These are phyloP conservation scores for Oryza longistaminata DNA, from an alignment of 176 grass and related monocot species.

Conservation along the genomic window DNA sequence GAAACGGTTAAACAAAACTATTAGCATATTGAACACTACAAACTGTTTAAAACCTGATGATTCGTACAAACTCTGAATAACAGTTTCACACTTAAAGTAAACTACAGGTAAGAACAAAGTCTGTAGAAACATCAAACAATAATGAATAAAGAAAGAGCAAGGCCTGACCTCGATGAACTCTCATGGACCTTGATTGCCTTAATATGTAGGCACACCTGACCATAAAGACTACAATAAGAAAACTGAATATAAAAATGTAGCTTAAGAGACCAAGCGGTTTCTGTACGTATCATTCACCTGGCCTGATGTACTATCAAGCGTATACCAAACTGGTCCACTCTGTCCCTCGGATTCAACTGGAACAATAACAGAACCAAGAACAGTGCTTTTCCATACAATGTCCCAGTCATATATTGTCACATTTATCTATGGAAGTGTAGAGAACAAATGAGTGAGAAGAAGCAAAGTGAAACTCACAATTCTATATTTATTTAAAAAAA, in stretches of 20 bases:
- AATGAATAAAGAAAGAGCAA: slow-evolving; percentile 23
- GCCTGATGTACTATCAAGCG: slow-evolving; percentile 78
- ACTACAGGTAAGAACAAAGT: slow-evolving; percentile 27
- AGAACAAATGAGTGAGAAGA: not conserved
- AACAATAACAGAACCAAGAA: slow-evolving; percentile 89
- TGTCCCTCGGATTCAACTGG: slow-evolving; percentile 68
- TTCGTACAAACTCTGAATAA: not conserved
- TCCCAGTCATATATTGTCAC: slow-evolving; percentile 99
- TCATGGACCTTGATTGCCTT: slow-evolving; percentile 69
- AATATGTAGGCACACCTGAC: slow-evolving; percentile 95
- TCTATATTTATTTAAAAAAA: not conserved
- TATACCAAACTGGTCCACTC: slow-evolving; percentile 67
- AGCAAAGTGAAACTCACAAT: slow-evolving; percentile 12
- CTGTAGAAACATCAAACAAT: not conserved
- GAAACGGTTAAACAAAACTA: not conserved
- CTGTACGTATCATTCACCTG: slow-evolving; percentile 57
- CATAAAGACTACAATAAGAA: slow-evolving; percentile 20
- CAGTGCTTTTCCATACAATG: slow-evolving; percentile 98
- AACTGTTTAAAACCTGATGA: not conserved
- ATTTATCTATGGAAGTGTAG: slow-evolving; percentile 60
- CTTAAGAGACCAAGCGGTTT: not conserved
- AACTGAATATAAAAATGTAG: slow-evolving; percentile 24
- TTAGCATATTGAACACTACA: not conserved
- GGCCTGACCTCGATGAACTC: slow-evolving; percentile 71
- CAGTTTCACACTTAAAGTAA: not conserved